Evolutionary conservation across 2,329 filamentous ascomycete genomes (phyloP).

Genomic region (Graphium sp.): DNA sequence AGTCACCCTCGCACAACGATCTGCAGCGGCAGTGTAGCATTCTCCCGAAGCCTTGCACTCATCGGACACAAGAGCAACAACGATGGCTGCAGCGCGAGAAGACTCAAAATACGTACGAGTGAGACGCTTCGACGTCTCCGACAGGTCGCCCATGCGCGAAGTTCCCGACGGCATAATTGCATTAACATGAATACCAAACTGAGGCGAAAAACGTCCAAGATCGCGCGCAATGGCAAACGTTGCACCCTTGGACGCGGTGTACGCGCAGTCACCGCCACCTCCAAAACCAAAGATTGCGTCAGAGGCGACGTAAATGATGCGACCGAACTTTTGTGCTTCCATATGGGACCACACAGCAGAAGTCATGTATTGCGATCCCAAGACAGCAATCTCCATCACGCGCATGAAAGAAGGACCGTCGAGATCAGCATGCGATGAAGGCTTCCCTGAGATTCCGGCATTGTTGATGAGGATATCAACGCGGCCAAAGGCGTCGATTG

Average conservation of each 20-base stretch:
- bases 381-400: conserved; percentile 5
- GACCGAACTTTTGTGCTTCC: conserved; percentile 5
- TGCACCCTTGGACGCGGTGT: conserved; percentile 6
- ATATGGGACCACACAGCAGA: conserved; percentile 8
- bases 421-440: conserved; percentile 4
- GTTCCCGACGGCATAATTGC: conserved; percentile 7
- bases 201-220: conserved; percentile 5
- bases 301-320: conserved; percentile 6
- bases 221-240: conserved; percentile 5
- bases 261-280: conserved; percentile 7
- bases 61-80: conserved; percentile 6
- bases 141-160: conserved; percentile 9
- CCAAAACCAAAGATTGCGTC: conserved; percentile 8
- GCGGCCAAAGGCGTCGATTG: conserved; percentile 65
- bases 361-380: conserved; percentile 6
- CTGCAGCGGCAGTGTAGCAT: conserved; percentile 6
- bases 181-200: conserved; percentile 8
- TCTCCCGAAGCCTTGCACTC: conserved; percentile 9
- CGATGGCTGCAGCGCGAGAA: conserved; percentile 5
- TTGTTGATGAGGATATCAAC: conserved; percentile 97
- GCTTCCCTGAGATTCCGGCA: conserved; percentile 50
- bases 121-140: conserved; percentile 6
- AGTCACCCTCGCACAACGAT: conserved; percentile 7
- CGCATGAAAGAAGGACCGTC: conserved; percentile 6
- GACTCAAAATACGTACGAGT: conserved; percentile 7